These are phyloP conservation scores for Penicillium corylophilum DNA, from an alignment of 2,329 filamentous ascomycete species.

Conservation along the genomic window DNA sequence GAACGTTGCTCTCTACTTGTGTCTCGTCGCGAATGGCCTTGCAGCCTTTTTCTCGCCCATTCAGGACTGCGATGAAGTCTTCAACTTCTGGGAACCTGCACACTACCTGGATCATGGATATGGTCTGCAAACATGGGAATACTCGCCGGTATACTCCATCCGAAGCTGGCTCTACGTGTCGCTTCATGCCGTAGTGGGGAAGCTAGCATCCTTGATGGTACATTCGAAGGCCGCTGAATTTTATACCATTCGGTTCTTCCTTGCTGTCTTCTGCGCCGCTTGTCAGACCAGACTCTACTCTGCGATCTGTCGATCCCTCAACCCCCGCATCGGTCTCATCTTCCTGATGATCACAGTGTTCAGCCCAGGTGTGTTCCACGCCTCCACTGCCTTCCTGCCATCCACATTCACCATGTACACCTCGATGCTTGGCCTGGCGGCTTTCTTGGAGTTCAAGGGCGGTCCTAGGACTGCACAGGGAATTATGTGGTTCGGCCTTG, in stretches of 20 bases:
- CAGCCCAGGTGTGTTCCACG: conserved; percentile 91
- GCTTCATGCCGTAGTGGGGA: conserved; percentile 73
- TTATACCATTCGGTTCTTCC: conserved; percentile 74
- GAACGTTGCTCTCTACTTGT: conserved; percentile 76
- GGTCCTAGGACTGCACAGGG: conserved; percentile 77
- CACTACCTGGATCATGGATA: conserved; percentile 93
- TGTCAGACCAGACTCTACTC: conserved; percentile 82
- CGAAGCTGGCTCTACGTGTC: conserved; percentile 90
- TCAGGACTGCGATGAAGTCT: conserved; percentile 97
- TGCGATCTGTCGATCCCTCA: conserved; percentile 71
- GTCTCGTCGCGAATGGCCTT: conserved; percentile 69
- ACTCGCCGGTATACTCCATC: conserved; percentile 91
- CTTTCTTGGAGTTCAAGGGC: conserved; percentile 86
- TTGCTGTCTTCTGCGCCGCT: conserved; percentile 74
- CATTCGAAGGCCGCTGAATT: conserved; percentile 65
- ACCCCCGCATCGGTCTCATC: conserved; percentile 78
- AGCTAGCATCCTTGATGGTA: conserved; percentile 59
- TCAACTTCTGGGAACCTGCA: conserved; percentile 98
- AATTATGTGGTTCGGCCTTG: conserved; percentile 87
- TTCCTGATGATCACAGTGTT: conserved; percentile 75
- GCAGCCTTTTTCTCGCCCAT: conserved; percentile 85
- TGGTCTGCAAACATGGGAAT: conserved; percentile 97
- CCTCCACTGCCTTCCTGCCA: conserved; percentile 80
- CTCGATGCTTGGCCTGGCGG: conserved; percentile 77
- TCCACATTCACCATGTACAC: conserved; percentile 98